A percentile compares a stretch with the other conserved stretches of the same genome.
Conservation (phyloP, 176 grass and related monocot species). For the Luzula sylvatica region DNA sequence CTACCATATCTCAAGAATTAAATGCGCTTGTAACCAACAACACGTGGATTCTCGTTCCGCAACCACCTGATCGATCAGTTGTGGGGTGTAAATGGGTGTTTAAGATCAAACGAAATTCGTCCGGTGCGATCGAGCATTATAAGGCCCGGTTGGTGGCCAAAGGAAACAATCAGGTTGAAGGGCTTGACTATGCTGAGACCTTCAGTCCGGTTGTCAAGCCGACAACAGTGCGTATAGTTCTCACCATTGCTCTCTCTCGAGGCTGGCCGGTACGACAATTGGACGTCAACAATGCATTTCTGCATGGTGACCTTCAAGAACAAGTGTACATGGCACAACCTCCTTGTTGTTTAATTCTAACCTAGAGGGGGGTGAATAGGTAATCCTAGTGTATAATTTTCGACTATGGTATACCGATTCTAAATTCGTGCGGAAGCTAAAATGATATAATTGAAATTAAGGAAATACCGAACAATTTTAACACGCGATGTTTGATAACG, state of each 20-base stretch:
- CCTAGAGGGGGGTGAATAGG: too few relatives aligned
- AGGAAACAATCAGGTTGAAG: too few relatives aligned
- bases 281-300: not conserved
- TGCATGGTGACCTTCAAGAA: not conserved
- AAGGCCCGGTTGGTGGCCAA: too few relatives aligned
- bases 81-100: not conserved
- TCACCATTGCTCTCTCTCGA: not conserved
- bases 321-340: not conserved
- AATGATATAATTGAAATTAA: too few relatives aligned
- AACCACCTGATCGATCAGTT: not conserved
- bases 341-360: too few relatives aligned
- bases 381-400: too few relatives aligned
- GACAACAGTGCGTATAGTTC: not conserved
- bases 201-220: not conserved
- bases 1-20: not conserved
- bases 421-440: too few relatives aligned
- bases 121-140: too few relatives aligned
- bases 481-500: too few relatives aligned
- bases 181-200: not conserved
- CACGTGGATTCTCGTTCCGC: not conserved
- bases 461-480: too few relatives aligned
- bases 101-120: not conserved
- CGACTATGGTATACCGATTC: too few relatives aligned
- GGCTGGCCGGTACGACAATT: not conserved
- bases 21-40: not conserved